Base-by-base conservation (phyloP, 2,329 filamentous ascomycete species). In the Sporothrix schenckii region DNA sequence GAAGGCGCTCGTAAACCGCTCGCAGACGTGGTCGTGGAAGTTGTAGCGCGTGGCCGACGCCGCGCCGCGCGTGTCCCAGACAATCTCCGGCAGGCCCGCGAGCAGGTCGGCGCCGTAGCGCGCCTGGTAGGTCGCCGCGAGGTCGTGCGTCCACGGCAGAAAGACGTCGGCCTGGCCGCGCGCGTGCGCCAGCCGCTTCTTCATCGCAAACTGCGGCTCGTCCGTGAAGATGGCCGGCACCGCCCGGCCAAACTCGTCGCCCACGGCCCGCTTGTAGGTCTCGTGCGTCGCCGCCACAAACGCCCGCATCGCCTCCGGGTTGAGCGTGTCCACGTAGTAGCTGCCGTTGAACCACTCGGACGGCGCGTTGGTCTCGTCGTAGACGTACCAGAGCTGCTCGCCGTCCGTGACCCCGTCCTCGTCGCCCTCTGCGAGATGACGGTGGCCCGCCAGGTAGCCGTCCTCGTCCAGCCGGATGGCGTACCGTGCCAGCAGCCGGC, bases 1-100 rank as follows among this genome's bases (percentile, higher is more conserved):
- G 2, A 60, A 60, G 2, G 56, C 56, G 9, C 34, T 60, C 19
- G 34, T 16, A 3, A 60, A 60, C 7, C 56, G 56, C 56, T 60
- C 56, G 30, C 56, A 60, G 56, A 60, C 56, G 30, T 60, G 56
- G 56, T 60, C 56, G 30, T 60, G 56, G 56, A 60, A 60, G 56
- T 60, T 41, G 30, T 60, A 41, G 56, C 56, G 56, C 30, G 56
- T 60, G 14, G 39, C 39, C 27, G 56, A 60, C 19, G 56, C 14
- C 0, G 7, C 13, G 30, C 7, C 34, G 1, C 56, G 56, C 16
- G 19, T 60, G 30, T 60, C 56, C 56, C 56, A 60, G 6, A 60
- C 34, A 21, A 60, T 41, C 56, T 60, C 56, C 7, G 56, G 56
- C 30, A 60, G 56, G 56, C 30, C 13, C 2, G 41, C 56, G 14